phyloP scores from a whole-genome alignment of 2,329 filamentous ascomycete species.

The Hymenoscyphus repandus region DNA sequence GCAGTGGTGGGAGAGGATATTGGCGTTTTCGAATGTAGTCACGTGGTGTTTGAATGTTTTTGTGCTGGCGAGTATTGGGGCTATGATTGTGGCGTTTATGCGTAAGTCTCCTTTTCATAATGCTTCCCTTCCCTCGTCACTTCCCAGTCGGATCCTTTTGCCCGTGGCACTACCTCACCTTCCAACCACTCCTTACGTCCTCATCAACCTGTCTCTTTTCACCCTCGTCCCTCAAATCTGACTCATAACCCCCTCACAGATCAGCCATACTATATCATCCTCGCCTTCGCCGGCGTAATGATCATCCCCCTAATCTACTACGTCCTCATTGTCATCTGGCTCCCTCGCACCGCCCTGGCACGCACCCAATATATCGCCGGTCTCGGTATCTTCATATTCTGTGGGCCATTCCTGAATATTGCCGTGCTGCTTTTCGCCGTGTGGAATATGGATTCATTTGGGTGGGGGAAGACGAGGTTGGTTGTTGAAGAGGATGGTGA shows the following conservation, averaged over 20 bases:
- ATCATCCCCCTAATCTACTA: conserved; percentile 30
- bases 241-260: background rate
- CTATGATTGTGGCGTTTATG: conserved; percentile 15
- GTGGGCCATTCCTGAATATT: conserved; percentile 39
- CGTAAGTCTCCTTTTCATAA: too few relatives aligned
- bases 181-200: too few relatives aligned
- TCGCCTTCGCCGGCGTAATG: conserved; percentile 28
- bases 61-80: conserved; percentile 22
- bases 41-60: conserved; percentile 33
- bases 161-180: too few relatives aligned
- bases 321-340: conserved; percentile 26
- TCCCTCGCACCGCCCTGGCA: conserved; percentile 24
- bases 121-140: too few relatives aligned
- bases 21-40: conserved; percentile 41
- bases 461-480: conserved; percentile 40
- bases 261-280: conserved; percentile 17
- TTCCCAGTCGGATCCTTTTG: too few relatives aligned
- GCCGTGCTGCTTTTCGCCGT: conserved; percentile 39
- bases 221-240: background rate
- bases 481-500: conserved; percentile 12
- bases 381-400: conserved; percentile 25
- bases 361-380: conserved; percentile 28
- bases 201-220: too few relatives aligned
- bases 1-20: conserved; percentile 39
- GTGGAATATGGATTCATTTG: conserved; percentile 40